Base-by-base conservation (phyloP, 371 early-diverging fungal genomes). In the Batrachochytrium dendrobatidis region DNA sequence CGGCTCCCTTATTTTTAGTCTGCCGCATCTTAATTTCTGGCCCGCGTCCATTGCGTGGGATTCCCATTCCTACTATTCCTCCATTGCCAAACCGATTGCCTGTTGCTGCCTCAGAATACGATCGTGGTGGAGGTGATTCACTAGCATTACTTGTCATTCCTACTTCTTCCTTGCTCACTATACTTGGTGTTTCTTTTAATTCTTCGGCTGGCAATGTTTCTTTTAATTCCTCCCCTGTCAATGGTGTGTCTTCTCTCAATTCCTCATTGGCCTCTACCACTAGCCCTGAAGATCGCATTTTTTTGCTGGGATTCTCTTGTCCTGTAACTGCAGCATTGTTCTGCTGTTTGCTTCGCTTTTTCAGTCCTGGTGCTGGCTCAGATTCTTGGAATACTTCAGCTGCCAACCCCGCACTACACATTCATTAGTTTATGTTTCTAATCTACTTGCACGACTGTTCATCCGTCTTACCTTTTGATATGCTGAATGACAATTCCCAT, bases 401-500 rank as follows among this genome's bases (percentile, higher is more conserved):
- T 34, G 56, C 30, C 5, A 53, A 28, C 31, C 2, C n/a, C 29
- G 55, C 17, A 18, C 45, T 32, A 56, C 49, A 22, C 32, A 3
- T 43, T 45, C 39, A 30, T 22, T 44, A 25, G 34, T 20, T 25
- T 12, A 49, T 26, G 20, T 8, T 55, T 10, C 55, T 35, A 8
- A 5, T 31, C 24, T 39, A 20, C 20, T 17, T 39, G 39, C 39
- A 39, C 15, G 39, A 39, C 39, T 25, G 25, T 8, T n/a, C n/a
- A 61, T 15, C 31, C 48, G 17, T 4, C 55, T n/a, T 32, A 87
- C 90, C 86, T 79, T 73, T 86, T 90, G 31, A 90, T 74, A 65
- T 83, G 67, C 55, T 81, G 76, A 31, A 91, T 77, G 25, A 73
- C 69, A 44, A 93, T 81, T 10, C 73, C 82, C 92, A 91, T 93